Evolutionary conservation across 2,329 filamentous ascomycete genomes (phyloP), one percentile per base, ranked within the genome.

Genomic region (Bimuria novae-zelandiae): DNA sequence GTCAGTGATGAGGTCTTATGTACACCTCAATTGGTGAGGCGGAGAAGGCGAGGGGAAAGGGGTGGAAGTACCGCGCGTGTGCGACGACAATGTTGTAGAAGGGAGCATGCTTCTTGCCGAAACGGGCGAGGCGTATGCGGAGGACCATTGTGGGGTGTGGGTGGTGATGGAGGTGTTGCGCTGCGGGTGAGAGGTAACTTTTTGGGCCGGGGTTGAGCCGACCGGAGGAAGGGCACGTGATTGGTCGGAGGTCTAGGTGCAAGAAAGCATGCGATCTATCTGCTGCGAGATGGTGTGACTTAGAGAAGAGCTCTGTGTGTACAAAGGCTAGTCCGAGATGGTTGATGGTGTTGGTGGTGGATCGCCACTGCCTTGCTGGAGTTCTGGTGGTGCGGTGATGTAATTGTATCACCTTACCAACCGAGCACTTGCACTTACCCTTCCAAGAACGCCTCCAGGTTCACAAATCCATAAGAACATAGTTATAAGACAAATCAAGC

Each of bases 51-150:
- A 14, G 16, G 3, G 33, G 37, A 25, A 14, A 36, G 41, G 32
- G 22, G 30, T 32, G 19, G 12, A 17, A 81, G 61, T 83, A 95
- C 90, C 92, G 87, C 41, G 92, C 92, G 70, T 97, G 93, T 14
- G 92, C 85, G 60, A 99, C 90, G 62, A 97, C 91, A 60, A 99
- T 97, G 79, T 99, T 99, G 83, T 96, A 99, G 67, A 97, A 89
- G 2, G 94, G 93, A n/a, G 84, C 75, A 73, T 96, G 92, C 61
- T 84, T 86, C 75, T 89, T 90, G 72, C 92, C 92, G 75, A 97
- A 96, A 75, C 94, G 92, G 65, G 94, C 90, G 65, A 99, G 86
- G 54, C 94, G 89, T 75, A 99, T 94, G 75, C 89, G 89, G 69
- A 99, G 83, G 57, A 97, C 93, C 94, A 99, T 96, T 47, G 65